Evolutionary conservation across 495 filamentous ascomycete species (phyloP), one percentile per base, ranked within the genome.

Genomic region (Astrocystis sublimbata): DNA sequence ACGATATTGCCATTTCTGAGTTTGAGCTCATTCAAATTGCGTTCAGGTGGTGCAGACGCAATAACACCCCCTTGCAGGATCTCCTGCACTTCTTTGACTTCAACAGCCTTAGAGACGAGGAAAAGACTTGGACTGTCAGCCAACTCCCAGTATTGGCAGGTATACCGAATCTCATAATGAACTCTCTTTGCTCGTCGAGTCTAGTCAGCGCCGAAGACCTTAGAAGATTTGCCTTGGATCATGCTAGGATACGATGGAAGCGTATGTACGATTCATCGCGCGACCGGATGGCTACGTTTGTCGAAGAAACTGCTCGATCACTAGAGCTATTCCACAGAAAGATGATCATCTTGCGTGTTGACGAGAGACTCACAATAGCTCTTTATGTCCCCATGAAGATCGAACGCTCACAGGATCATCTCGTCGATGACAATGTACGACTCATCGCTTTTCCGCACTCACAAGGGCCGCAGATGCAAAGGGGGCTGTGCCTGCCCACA

Each of bases 401-500:
- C 13, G 68, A 69, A 33, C 68, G 58, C 23, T 58, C 68, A 10
- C 36, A 75, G 31, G 80, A 82, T 55, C 68, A 56, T 56, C 55
- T 68, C 8, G 78, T 82, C 7, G 75, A 76, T 50, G 67, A 73
- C 56, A 61, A 51, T 12, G 78, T 81, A 6, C 76, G 80, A 3
- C 64, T 83, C 9, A 76, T 83, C 62, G 80, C 81, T 0, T 80
- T 83, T 45, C 76, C 81, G 7, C 77, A 76, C 43, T 76, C 79
- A 4, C 75, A 80, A 52, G 76, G 73, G 17, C 66, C 58, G 7
- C 57, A 74, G 41, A 68, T 63, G 1, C 62, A 70, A 33, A 73
- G 78, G 47, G 70, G 78, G 4, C 57, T 73, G 21, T 65, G 71
- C 5, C 58, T 79, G 0, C 75, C 75, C 0, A 82, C 81, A 0